Evolutionary conservation across 2,329 filamentous ascomycete species (phyloP), one percentile per base, ranked within the genome.

Genomic region (Microascus cirrosus): DNA sequence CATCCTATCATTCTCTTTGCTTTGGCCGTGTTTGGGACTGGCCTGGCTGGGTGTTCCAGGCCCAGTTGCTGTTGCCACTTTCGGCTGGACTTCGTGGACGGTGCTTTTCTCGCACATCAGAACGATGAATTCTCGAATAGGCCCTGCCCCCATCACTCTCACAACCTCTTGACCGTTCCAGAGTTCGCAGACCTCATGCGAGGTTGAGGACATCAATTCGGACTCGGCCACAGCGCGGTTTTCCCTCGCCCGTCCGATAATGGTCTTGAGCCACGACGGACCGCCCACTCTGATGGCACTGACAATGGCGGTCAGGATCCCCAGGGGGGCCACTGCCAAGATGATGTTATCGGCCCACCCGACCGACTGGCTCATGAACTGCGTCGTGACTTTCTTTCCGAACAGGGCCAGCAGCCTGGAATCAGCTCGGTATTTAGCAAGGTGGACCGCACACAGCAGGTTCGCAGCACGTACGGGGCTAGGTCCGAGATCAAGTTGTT

Each of bases 331-430:
- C 61, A 71, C 66, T 1, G 69, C 68, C 7, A 72, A 65, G 3
- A 72, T 66, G 28, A 71, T 60, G 35, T 56, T 51, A 25, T 56
- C 55, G 13, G 55, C 55, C 55, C 55, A 56, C 15, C 45, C 42
- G 8, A 51, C 66, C 62, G 55, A 56, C 36, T 77, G 69, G 53
- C 73, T 77, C 25, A 79, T 68, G 57, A 75, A 79, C 62, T 79
- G 76, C 63, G 73, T 77, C 0, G 74, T 73, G 3, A 77, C 70
- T 22, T 70, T 66, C 48, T 78, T 75, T 1, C 75, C 76, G 42
- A 79, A 79, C 2, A 66, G 64, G 0, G 64, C 58, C 0, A 66
- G 51, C 1, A 65, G 42, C 6, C 63, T 65, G n/a, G n/a, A n/a
- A n/a, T n/a, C n/a, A n/a, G n/a, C n/a, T n/a, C n/a, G n/a, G n/a